Percentiles rank a stretch among this genome's conserved stretches.
phyloP scores from a whole-genome alignment of 305 asterid species.

The Solanum chacoense region DNA sequence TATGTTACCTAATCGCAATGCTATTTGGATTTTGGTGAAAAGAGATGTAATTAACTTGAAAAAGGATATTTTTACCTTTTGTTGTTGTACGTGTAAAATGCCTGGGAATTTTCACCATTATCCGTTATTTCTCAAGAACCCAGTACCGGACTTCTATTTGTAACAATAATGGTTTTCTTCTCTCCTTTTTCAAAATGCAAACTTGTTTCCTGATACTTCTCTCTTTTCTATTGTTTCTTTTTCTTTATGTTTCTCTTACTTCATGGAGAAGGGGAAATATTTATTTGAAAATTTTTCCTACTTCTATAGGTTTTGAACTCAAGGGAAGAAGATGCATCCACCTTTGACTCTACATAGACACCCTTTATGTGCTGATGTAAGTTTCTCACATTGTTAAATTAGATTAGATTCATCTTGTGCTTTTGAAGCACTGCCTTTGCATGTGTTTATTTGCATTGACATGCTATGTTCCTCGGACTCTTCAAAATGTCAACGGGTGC shows the following conservation, averaged over 20 bases:
- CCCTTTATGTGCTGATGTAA: slow-evolving; percentile 80
- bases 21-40: background rate
- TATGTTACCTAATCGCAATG: background rate
- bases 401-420: background rate
- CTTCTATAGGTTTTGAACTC: background rate
- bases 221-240: background rate
- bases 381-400: slow-evolving; percentile 6
- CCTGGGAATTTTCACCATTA: background rate
- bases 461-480: background rate
- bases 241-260: background rate
- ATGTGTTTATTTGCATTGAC: background rate
- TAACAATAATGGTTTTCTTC: background rate
- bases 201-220: background rate
- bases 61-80: background rate
- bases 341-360: slow-evolving; percentile 73
- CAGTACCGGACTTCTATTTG: background rate
- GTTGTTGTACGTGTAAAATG: background rate
- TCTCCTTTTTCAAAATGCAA: background rate
- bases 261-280: background rate
- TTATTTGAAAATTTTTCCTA: background rate
- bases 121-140: background rate
- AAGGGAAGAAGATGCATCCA: slow-evolving; percentile 52
- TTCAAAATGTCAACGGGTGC: background rate
- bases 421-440: background rate
- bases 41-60: background rate